Evolutionary conservation across 2,329 filamentous ascomycete species (phyloP).

Genomic region (Sporothrix schenckii): DNA sequence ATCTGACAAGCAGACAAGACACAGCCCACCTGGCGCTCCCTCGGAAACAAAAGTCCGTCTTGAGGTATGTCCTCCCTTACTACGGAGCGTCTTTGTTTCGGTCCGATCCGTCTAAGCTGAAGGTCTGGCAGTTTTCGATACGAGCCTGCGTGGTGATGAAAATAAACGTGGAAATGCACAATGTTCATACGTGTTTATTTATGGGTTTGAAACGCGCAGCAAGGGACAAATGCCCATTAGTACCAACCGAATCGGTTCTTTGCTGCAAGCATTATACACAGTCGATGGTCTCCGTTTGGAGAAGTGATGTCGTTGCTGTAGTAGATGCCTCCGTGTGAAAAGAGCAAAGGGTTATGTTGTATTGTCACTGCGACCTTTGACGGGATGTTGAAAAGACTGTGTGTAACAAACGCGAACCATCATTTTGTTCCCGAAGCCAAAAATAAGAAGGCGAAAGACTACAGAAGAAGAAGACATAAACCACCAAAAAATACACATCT

Average conservation of each 20-base stretch:
- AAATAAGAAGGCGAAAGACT: not conserved
- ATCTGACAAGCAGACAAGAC: not conserved
- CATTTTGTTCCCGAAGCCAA: too few species aligned
- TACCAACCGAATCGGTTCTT: not conserved
- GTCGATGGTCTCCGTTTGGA: not conserved
- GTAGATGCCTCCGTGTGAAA: too few species aligned
- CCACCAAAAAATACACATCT: not conserved
- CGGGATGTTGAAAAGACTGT: too few species aligned
- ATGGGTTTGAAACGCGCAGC: not conserved
- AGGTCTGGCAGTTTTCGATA: not conserved
- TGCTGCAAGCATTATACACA: not conserved
- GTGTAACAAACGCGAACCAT: too few species aligned
- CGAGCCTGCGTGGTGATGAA: not conserved
- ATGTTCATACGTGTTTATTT: not conserved
- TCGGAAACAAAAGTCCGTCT: too few species aligned
- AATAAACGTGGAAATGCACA: not conserved
- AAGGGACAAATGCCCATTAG: not conserved
- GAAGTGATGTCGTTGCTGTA: not conserved
- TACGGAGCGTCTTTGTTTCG: not conserved
- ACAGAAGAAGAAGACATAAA: not conserved
- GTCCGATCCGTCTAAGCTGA: not conserved
- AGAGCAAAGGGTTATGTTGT: too few species aligned
- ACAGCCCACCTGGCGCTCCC: conserved; percentile 1
- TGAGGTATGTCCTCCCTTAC: not conserved
- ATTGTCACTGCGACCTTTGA: too few species aligned